phyloP scores from a whole-genome alignment of 2,329 filamentous ascomycete species.

The Trichoderma sp. region DNA sequence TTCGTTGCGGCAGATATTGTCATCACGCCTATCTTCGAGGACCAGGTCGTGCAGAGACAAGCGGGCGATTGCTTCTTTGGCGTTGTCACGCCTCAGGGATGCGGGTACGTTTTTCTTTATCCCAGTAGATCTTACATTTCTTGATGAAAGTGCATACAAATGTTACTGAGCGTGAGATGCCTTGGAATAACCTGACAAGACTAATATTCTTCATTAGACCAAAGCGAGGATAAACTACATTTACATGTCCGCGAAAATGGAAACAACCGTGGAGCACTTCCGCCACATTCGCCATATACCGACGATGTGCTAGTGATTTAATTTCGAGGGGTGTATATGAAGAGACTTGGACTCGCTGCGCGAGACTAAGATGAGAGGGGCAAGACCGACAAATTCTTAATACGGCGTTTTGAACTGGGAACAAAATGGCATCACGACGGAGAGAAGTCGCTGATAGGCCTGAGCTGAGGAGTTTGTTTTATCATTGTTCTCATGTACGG shows the following conservation, averaged over 20 bases:
- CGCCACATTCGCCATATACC: background rate
- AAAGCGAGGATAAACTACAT: background rate
- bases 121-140: background rate
- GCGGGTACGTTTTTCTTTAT: slow-evolving; percentile 46
- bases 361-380: background rate
- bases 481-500: background rate
- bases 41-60: slow-evolving; percentile 51
- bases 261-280: background rate
- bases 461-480: background rate
- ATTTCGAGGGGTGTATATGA: background rate
- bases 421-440: background rate
- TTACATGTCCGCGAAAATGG: background rate
- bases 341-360: background rate
- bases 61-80: slow-evolving; percentile 56
- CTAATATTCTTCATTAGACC: background rate
- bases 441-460: background rate
- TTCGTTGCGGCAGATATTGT: slow-evolving; percentile 54
- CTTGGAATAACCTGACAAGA: background rate
- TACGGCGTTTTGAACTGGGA: background rate
- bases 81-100: slow-evolving; percentile 55
- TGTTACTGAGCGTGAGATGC: background rate
- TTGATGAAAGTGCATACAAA: background rate
- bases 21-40: slow-evolving; percentile 50
- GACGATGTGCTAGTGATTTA: background rate
- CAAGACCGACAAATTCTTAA: background rate